A percentile compares a stretch with the other conserved stretches of the same genome.
Evolutionary conservation across 2,329 filamentous ascomycete genomes (phyloP).

Genomic region (Lasiodiplodia gonubiensis): DNA sequence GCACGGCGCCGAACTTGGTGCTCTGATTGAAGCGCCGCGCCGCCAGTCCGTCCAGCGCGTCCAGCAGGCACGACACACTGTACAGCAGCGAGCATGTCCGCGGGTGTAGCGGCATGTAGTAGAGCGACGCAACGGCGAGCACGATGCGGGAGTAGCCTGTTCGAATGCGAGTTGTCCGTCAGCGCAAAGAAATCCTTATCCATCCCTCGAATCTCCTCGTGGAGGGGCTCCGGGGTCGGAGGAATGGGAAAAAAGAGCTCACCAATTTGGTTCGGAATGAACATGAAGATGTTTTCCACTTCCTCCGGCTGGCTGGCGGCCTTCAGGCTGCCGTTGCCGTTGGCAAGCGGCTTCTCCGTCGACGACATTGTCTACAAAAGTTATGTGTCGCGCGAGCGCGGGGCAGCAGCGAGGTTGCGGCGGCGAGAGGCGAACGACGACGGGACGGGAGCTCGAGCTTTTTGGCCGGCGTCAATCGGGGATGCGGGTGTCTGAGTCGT

Average conservation of each 20-base stretch:
- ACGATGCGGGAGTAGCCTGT: slow-evolving; percentile 58
- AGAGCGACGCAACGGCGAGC: slow-evolving; percentile 83
- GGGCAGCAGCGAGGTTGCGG: slow-evolving; percentile 1
- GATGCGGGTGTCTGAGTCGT: slow-evolving; percentile 5
- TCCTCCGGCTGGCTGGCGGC: slow-evolving; percentile 33
- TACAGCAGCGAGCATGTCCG: slow-evolving; percentile 91
- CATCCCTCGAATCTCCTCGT: neutral
- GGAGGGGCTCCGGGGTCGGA: neutral
- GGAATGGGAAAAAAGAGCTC: slow-evolving; percentile 30
- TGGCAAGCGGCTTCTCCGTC: slow-evolving; percentile 17
- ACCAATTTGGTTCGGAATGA: slow-evolving; percentile 61
- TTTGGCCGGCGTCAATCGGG: slow-evolving; percentile 5
- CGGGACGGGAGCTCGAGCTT: slow-evolving; percentile 1
- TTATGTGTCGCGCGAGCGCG: slow-evolving; percentile 5
- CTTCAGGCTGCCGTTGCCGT: slow-evolving; percentile 27
- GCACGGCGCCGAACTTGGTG: slow-evolving; percentile 91
- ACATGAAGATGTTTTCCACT: slow-evolving; percentile 62
- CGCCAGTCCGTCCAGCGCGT: slow-evolving; percentile 93
- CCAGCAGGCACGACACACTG: slow-evolving; percentile 90
- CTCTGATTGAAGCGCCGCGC: slow-evolving; percentile 86
- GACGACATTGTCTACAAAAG: slow-evolving; percentile 14
- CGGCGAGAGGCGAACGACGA: neutral
- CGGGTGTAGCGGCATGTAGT: slow-evolving; percentile 99
- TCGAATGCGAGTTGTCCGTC: too few species aligned
- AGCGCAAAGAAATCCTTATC: neutral